These are phyloP conservation scores for Jasminum sambac DNA, from an alignment of 257 asterid genomes.

Conservation along the genomic window DNA sequence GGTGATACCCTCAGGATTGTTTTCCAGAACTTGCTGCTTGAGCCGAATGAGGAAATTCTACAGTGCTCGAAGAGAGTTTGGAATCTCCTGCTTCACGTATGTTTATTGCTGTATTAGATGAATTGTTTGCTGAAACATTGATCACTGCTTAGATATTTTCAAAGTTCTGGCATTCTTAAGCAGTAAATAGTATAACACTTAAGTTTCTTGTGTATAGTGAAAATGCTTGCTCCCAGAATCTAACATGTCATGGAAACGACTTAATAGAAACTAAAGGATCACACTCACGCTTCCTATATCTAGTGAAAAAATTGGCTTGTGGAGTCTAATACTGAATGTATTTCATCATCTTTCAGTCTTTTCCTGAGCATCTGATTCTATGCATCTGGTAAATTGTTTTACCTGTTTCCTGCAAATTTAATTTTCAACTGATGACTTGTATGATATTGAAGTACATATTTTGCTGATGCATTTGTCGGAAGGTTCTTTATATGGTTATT, in stretches of 20 bases:
- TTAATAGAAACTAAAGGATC: neutral
- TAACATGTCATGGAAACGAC: neutral
- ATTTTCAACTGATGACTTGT: neutral
- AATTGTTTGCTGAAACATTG: constrained; percentile 16
- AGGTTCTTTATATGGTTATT: neutral
- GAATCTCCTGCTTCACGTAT: constrained; percentile 83
- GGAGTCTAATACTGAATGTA: neutral
- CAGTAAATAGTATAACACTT: neutral
- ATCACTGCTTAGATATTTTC: constrained; percentile 15
- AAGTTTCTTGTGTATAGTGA: neutral
- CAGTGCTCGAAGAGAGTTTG: constrained; percentile 93
- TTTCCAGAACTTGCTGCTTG: constrained; percentile 94
- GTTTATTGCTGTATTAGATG: constrained; percentile 23
- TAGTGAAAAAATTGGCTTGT: neutral
- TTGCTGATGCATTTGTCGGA: neutral
- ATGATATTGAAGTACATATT: neutral
- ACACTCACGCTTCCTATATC: constrained; percentile 2
- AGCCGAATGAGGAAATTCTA: constrained; percentile 85
- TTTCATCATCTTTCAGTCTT: neutral
- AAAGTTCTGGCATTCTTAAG: constrained; percentile 3
- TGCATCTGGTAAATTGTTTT: neutral
- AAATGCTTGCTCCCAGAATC: neutral
- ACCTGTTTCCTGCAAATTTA: neutral
- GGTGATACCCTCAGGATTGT: constrained; percentile 97
- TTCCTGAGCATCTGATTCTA: neutral